Conservation (phyloP, 1,284 basidiomycete species). For the Leccinum glutinopallens region DNA sequence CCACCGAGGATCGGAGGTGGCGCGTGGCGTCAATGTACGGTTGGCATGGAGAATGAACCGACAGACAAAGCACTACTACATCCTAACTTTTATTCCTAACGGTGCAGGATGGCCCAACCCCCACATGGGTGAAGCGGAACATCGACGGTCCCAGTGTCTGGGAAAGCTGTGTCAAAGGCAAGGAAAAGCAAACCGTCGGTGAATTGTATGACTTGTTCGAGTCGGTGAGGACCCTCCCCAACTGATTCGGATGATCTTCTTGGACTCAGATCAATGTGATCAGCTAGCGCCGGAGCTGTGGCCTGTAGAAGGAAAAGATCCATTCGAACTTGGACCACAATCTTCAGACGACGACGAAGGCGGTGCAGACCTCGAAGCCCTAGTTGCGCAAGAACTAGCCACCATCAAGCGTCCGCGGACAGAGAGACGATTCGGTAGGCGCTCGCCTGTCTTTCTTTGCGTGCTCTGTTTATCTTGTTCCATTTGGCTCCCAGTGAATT, state of each 20-base stretch:
- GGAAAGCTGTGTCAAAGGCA: conserved; percentile 81
- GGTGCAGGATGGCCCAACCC: conserved; percentile 41
- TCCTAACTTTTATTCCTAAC: conserved; percentile 10
- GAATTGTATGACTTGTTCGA: conserved; percentile 81
- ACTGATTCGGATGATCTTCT: background rate
- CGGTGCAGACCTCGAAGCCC: conserved; percentile 61
- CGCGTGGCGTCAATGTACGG: too few relatives aligned
- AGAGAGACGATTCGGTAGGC: conserved; percentile 66
- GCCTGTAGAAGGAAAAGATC: conserved; percentile 44
- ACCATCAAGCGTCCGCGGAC: conserved; percentile 65
- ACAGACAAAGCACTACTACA: too few relatives aligned
- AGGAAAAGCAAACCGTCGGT: conserved; percentile 72
- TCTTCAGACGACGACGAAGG: conserved; percentile 36
- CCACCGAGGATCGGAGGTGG: too few relatives aligned
- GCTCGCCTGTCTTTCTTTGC: background rate
- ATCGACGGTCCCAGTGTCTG: conserved; percentile 81
- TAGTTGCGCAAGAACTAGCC: conserved; percentile 69
- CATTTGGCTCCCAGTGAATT: conserved; percentile 49
- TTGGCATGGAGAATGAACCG: too few relatives aligned
- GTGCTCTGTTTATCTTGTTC: conserved; percentile 1
- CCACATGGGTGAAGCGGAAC: conserved; percentile 60
- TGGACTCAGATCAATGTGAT: conserved; percentile 12
- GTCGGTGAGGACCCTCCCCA: conserved; percentile 44
- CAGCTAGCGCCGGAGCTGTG: conserved; percentile 73
- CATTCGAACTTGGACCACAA: conserved; percentile 23